Evolutionary conservation across 768 basidiomycete species (phyloP).

Genomic region (Botryobasidium botryosum): DNA sequence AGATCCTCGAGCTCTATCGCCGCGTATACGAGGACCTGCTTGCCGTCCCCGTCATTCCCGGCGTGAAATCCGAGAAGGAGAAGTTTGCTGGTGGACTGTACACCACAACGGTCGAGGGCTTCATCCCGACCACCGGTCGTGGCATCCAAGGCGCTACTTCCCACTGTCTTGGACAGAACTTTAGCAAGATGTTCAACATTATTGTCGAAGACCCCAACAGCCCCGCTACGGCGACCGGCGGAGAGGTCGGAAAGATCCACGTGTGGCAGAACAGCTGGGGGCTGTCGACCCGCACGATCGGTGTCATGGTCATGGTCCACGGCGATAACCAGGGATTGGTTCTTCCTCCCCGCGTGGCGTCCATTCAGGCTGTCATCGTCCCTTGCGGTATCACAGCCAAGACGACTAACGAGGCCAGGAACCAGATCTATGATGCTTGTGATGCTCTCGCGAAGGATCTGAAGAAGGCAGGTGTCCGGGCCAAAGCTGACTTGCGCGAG

Average conservation of each 20-base stretch:
- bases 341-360: slow-evolving; percentile 93
- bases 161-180: slow-evolving; percentile 97
- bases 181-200: slow-evolving; percentile 98
- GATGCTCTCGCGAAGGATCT: slow-evolving; percentile 59
- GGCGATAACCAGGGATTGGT: slow-evolving; percentile 96
- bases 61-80: slow-evolving; percentile 96
- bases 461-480: slow-evolving; percentile 55
- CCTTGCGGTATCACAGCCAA: slow-evolving; percentile 90
- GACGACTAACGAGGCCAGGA: slow-evolving; percentile 37
- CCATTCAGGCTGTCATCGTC: slow-evolving; percentile 75
- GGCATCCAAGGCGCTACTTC: slow-evolving; percentile 98
- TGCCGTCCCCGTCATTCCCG: slow-evolving; percentile 92
- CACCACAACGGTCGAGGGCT: slow-evolving; percentile 96
- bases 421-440: slow-evolving; percentile 58
- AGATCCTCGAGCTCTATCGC: slow-evolving; percentile 92
- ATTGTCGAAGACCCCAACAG: slow-evolving; percentile 79
- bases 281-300: slow-evolving; percentile 85
- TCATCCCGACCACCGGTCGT: slow-evolving; percentile 90
- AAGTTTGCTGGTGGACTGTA: slow-evolving; percentile 97
- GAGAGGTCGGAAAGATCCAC: slow-evolving; percentile 45
- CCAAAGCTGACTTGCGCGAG: slow-evolving; percentile 83
- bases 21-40: slow-evolving; percentile 93
- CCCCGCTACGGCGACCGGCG: slow-evolving; percentile 20
- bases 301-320: slow-evolving; percentile 99
- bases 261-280: slow-evolving; percentile 99